Conservation (phyloP, 371 early-diverging fungal genomes). For the Mitosporidium daphniae region DNA sequence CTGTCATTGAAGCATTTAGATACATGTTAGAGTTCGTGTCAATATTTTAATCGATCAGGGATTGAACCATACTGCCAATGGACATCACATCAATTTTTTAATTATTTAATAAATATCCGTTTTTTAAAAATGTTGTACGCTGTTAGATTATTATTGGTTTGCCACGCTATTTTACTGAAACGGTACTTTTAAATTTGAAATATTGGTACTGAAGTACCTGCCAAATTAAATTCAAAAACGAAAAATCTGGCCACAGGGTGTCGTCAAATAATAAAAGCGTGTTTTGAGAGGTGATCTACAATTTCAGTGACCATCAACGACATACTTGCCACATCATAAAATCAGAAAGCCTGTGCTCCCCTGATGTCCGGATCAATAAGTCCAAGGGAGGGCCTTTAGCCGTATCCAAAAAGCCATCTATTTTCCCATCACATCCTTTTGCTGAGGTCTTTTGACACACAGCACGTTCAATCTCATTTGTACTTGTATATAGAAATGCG, state of each 20-base stretch:
- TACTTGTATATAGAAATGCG: neutral
- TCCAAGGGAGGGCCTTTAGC: constrained; percentile 35
- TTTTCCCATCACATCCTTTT: constrained; percentile 18
- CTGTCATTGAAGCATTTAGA: too few species aligned
- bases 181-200: too few species aligned
- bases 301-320: too few species aligned
- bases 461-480: neutral
- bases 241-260: constrained; percentile 8
- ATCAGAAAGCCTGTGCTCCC: constrained; percentile 76
- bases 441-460: constrained; percentile 8
- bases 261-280: constrained; percentile 5
- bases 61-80: too few species aligned
- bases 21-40: too few species aligned
- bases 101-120: too few species aligned
- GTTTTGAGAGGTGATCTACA: constrained; percentile 4
- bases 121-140: too few species aligned
- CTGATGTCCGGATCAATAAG: constrained; percentile 75
- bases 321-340: constrained; percentile 86
- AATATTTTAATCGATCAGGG: too few species aligned
- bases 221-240: constrained; percentile 4
- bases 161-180: too few species aligned
- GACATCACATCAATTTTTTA: too few species aligned
- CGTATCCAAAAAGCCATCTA: constrained; percentile 25
- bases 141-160: too few species aligned
- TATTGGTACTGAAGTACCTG: too few species aligned